Evolutionary conservation across 257 asterid genomes (phyloP), one percentile per base, ranked within the genome.

Genomic region (Haberlea rhodopensis): DNA sequence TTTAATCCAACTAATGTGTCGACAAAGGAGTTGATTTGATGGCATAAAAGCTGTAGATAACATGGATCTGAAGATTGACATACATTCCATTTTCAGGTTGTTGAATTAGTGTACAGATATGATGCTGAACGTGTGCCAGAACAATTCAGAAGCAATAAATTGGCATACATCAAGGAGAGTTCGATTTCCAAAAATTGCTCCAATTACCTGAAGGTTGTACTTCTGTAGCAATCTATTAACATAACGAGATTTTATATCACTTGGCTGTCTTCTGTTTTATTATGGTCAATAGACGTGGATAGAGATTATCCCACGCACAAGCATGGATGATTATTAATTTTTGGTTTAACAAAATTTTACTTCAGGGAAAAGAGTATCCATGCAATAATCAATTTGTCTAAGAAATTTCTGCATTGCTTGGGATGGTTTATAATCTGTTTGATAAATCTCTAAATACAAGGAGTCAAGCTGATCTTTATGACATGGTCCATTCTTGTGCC

Each of bases 51-150:
- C 25, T n/a, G 23, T 59, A 46, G 19, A 64, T 52, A 53, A 25
- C 11, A 53, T 60, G 66, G 58, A 32, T 66, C 4, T 51, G 46
- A 73, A 53, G 43, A 48, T 45, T 34, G 19, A 45, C 28, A 59
- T 53, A 43, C 69, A 19, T 62, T 66, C 69, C 53, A 20, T 68
- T 23, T 73, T 70, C 56, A 87, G 96, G 94, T 87, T 73, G 79
- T 85, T 63, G 88, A 85, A 78, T 73, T 87, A 73, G 85, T 85
- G 53, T 82, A 83, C 62, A 76, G 90, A 68, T 85, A 87, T 64
- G 96, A 85, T 69, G 69, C 49, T 71, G 96, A 85, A 67, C 85
- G 96, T 48, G 78, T 87, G 64, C 94, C 94, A 4, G 77, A 69
- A 63, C 59, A 66, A 54, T 72, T 74, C 65, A 81, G 78, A 76